Evolutionary conservation across 306 rosid species (phyloP).

Genomic region (Lagenaria siceraria): DNA sequence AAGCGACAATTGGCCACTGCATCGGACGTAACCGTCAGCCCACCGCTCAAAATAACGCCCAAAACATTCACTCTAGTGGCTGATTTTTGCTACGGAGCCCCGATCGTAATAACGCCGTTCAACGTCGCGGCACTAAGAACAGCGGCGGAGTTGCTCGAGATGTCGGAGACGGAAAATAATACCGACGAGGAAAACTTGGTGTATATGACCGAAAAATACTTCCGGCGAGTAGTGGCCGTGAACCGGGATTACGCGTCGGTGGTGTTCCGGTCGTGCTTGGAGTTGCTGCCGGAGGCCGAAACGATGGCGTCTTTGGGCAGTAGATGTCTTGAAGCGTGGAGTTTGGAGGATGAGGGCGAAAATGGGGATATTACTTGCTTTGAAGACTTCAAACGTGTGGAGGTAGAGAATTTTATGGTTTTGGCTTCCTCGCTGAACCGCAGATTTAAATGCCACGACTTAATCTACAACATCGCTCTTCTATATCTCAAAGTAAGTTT

Average conservation of each 20-base stretch:
- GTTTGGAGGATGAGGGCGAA: conserved; percentile 16
- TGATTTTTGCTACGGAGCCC: conserved; percentile 58
- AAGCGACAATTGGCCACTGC: conserved; percentile 42
- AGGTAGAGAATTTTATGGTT: conserved; percentile 43
- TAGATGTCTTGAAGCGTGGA: conserved; percentile 50
- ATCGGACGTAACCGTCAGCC: conserved; percentile 43
- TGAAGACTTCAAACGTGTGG: conserved; percentile 29
- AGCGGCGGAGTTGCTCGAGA: conserved; percentile 65
- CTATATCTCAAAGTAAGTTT: conserved; percentile 51
- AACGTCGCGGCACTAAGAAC: conserved; percentile 62
- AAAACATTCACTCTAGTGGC: conserved; percentile 45
- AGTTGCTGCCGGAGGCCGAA: conserved; percentile 80
- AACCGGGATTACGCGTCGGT: conserved; percentile 36
- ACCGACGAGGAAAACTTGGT: conserved; percentile 29
- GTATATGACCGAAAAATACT: conserved; percentile 35
- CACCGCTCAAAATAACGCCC: conserved; percentile 65
- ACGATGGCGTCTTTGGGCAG: conserved; percentile 53
- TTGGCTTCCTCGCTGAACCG: conserved; percentile 29
- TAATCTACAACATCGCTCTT: conserved; percentile 44
- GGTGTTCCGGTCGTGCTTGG: conserved; percentile 56
- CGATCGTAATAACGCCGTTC: conserved; percentile 34
- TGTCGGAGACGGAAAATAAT: conserved; percentile 26
- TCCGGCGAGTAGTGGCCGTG: conserved; percentile 29
- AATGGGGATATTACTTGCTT: conserved; percentile 15
- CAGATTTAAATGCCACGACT: conserved; percentile 45